phyloP scores from a whole-genome alignment of 345 rosid species.

The thale cress (Arabidopsis thaliana) region TAIR10.1 NC_003076.8:21053501-21054000 shows the following conservation, averaged over 20 bases:
- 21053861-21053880: not conserved
- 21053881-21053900: slow-evolving; percentile 3
- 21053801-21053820: not conserved
- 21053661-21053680: slow-evolving; percentile 29
- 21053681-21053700: slow-evolving; percentile 43
- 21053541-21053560: slow-evolving; percentile 32
- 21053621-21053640: slow-evolving; percentile 8
- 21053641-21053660: slow-evolving; percentile 10
- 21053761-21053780: slow-evolving; percentile 20
- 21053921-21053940: slow-evolving; percentile 6
- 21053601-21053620: slow-evolving; percentile 36
- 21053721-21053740: slow-evolving; percentile 38
- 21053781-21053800: not conserved
- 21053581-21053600: slow-evolving; percentile 12
- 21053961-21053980: slow-evolving; percentile 1
- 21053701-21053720: slow-evolving; percentile 39
- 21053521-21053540: slow-evolving; percentile 18
- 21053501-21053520: slow-evolving; percentile 11
- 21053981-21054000: not conserved
- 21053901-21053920: not conserved
- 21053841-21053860: not conserved
- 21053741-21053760: slow-evolving; percentile 24
- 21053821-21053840: not conserved
- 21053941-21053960: not conserved
- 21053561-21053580: slow-evolving; percentile 34